Evolutionary conservation across 2,329 filamentous ascomycete species (phyloP).

Genomic region (Cercospora beticola): DNA sequence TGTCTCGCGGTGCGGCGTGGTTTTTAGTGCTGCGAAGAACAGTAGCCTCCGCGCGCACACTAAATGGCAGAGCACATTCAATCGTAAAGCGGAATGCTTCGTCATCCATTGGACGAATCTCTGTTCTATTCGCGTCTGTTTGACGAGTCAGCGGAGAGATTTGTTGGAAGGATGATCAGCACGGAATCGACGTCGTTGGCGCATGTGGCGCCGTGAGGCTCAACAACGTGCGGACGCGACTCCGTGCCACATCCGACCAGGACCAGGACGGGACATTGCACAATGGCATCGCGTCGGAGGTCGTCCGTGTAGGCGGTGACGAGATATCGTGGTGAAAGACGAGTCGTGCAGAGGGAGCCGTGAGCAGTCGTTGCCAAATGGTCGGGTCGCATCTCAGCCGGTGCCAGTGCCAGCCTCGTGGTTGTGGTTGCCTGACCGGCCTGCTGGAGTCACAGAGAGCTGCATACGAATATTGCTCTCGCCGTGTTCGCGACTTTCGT

Average conservation of each 20-base stretch:
- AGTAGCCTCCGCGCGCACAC: too few species aligned
- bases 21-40: neutral
- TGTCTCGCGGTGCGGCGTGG: neutral
- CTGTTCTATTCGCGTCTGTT: neutral
- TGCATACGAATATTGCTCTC: neutral
- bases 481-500: neutral
- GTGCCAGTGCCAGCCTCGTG: neutral
- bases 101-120: neutral
- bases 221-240: neutral
- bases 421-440: neutral
- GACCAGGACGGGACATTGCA: neutral
- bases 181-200: neutral
- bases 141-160: neutral
- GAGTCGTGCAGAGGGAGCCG: neutral
- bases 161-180: neutral
- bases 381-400: neutral
- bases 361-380: too few species aligned
- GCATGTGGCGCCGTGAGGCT: neutral
- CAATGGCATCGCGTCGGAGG: neutral
- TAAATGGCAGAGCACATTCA: neutral
- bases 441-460: neutral
- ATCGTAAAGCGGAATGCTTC: neutral
- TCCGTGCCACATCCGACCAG: neutral
- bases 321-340: neutral
- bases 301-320: neutral